A percentile compares a stretch with the other conserved stretches of the same genome.
Evolutionary conservation across 441 rosid species (phyloP).

Genomic region (Gossypium schwendimanii): DNA sequence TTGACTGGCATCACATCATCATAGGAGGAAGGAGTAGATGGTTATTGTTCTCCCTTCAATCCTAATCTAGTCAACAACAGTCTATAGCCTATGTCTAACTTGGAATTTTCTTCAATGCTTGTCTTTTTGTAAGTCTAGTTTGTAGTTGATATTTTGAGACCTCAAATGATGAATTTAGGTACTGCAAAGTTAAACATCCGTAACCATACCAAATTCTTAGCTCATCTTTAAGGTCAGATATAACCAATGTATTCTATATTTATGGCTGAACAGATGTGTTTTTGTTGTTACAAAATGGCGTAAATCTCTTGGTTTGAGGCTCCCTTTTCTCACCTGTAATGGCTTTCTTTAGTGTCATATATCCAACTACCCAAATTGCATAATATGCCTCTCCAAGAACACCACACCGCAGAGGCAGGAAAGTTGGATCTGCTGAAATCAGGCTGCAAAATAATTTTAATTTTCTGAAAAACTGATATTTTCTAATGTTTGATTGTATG

Average conservation of each 20-base stretch:
- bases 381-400: background rate
- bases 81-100: background rate
- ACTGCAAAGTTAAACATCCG: background rate
- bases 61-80: background rate
- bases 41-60: background rate
- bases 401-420: background rate
- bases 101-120: slow-evolving; percentile 12
- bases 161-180: background rate
- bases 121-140: slow-evolving; percentile 5
- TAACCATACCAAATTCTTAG: background rate
- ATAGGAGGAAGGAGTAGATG: slow-evolving; percentile 4
- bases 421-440: background rate
- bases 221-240: background rate
- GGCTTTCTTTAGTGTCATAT: background rate
- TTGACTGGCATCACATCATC: background rate
- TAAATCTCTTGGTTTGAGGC: background rate
- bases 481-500: too few species aligned
- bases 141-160: background rate
- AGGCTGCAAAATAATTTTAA: too few species aligned
- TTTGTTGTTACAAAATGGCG: background rate
- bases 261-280: background rate
- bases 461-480: too few species aligned
- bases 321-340: background rate
- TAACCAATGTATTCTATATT: slow-evolving; percentile 4
- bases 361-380: too few species aligned